phyloP scores from a whole-genome alignment of 768 basidiomycete genomes.

The Leccinum rimulosum region DNA sequence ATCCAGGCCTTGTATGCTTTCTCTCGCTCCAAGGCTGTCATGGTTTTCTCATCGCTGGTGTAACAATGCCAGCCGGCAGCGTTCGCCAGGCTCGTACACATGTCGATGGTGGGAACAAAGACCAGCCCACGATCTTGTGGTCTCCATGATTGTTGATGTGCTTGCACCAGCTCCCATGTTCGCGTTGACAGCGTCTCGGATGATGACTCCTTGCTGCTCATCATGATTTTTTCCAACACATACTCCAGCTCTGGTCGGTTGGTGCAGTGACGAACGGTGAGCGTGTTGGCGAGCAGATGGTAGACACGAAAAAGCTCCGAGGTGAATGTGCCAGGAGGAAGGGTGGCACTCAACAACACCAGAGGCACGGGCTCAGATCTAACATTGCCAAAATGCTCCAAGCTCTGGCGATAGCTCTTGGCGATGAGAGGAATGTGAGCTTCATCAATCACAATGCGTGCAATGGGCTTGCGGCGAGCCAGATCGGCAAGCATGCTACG shows the following conservation, averaged over 20 bases:
- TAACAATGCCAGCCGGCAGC: conserved; percentile 8
- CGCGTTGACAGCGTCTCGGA: too few relatives aligned
- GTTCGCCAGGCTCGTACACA: not conserved
- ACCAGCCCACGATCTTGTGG: conserved; percentile 2
- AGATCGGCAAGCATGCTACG: conserved; percentile 1
- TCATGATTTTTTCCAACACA: not conserved
- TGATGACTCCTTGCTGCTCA: too few relatives aligned
- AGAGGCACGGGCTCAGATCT: conserved; percentile 8
- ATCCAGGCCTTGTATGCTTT: conserved; percentile 10
- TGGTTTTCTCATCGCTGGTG: conserved; percentile 6
- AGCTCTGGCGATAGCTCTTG: conserved; percentile 6
- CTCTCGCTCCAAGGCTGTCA: not conserved
- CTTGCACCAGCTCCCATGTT: too few relatives aligned
- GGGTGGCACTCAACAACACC: conserved; percentile 22
- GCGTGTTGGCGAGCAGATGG: not conserved
- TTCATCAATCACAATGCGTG: conserved; percentile 24
- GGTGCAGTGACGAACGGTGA: not conserved
- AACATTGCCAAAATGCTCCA: not conserved
- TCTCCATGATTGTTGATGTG: too few relatives aligned
- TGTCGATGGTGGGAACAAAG: conserved; percentile 6
- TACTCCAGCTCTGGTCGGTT: conserved; percentile 12
- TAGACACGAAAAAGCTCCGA: conserved; percentile 4
- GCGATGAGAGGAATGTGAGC: conserved; percentile 16
- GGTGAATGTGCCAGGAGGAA: conserved; percentile 3
- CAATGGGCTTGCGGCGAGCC: not conserved